Evolutionary conservation across 139 green algal species (phyloP).

Genomic region (Tetradesmus lagerheimii): DNA sequence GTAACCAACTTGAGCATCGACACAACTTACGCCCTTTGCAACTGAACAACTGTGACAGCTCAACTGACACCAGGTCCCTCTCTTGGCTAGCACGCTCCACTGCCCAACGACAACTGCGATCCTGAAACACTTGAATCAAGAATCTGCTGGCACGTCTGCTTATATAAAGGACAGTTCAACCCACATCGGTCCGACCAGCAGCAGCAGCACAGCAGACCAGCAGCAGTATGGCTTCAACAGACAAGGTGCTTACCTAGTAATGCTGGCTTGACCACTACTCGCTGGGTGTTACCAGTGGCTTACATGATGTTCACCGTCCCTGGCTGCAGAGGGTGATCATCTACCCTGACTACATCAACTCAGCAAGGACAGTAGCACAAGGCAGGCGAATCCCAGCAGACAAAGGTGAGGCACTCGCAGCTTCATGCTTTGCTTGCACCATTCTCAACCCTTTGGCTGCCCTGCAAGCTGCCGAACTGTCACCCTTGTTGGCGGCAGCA

Average conservation of each 20-base stretch:
- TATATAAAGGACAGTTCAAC: too few species aligned
- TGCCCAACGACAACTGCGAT: neutral
- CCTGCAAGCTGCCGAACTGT: neutral
- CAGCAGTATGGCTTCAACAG: neutral
- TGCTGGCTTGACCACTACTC: neutral
- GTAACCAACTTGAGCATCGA: too few species aligned
- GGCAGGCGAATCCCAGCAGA: slow-evolving; percentile 63
- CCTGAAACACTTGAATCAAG: too few species aligned
- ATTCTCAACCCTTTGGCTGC: neutral
- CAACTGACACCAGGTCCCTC: neutral
- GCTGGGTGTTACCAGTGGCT: neutral
- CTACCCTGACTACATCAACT: slow-evolving; percentile 78
- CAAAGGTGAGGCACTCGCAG: slow-evolving; percentile 47
- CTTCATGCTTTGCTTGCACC: neutral
- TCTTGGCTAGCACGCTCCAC: neutral
- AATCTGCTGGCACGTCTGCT: too few species aligned
- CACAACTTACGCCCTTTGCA: neutral
- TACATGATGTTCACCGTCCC: neutral
- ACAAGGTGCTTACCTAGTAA: neutral
- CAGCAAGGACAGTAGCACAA: slow-evolving; percentile 67
- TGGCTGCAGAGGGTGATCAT: slow-evolving; percentile 68
- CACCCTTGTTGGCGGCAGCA: neutral
- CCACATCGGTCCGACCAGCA: neutral
- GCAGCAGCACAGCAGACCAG: neutral
- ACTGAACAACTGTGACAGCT: neutral